Conservation (phyloP, 2,329 filamentous ascomycete genomes). For the Emmonsiellopsis sp. region DNA sequence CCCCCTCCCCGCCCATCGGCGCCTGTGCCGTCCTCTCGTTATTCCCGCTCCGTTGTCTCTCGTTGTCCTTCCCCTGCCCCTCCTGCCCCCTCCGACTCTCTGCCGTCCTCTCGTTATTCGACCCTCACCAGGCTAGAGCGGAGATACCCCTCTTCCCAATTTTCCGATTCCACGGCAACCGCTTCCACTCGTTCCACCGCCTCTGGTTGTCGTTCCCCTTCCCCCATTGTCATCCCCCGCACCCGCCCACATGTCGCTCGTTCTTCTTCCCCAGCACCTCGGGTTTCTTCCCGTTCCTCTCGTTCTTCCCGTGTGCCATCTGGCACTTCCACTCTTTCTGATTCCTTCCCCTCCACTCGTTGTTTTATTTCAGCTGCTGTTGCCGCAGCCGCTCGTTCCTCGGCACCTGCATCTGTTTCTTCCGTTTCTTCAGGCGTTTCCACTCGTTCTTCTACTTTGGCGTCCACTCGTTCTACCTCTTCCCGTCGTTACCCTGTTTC, state of each 20-base stretch:
- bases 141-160: background rate
- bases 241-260: slow-evolving; percentile 5
- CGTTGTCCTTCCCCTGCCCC: background rate
- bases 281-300: slow-evolving; percentile 3
- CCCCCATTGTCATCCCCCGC: slow-evolving; percentile 2
- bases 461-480: slow-evolving; percentile 1
- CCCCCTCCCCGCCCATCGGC: background rate
- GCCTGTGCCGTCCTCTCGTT: background rate
- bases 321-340: slow-evolving; percentile 7
- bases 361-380: slow-evolving; percentile 7
- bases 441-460: background rate
- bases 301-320: background rate
- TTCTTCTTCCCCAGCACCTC: background rate
- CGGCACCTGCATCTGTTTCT: slow-evolving; percentile 5
- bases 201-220: background rate
- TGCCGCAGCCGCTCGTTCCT: background rate
- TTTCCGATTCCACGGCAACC: background rate
- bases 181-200: slow-evolving; percentile 5
- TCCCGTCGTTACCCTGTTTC: background rate
- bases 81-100: too few relatives aligned
- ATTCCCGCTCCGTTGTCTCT: background rate
- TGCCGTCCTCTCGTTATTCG: background rate
- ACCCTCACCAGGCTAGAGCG: background rate
- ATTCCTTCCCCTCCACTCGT: slow-evolving; percentile 5
- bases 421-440: slow-evolving; percentile 1